phyloP scores from a whole-genome alignment of 2,329 filamentous ascomycete species.

The Ceratocystis destructans region DNA sequence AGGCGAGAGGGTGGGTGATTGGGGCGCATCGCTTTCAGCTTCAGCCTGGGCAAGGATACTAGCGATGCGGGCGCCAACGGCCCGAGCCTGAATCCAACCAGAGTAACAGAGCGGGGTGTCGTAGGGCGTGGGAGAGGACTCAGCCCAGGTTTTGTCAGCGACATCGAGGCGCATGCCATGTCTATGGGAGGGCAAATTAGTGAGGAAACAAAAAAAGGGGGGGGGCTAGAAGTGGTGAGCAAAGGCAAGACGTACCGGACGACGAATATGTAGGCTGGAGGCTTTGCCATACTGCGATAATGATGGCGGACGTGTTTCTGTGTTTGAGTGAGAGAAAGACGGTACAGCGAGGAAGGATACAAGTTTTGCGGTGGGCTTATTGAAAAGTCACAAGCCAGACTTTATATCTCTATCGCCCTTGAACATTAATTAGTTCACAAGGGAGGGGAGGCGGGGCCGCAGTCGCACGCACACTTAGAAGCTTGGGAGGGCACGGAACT shows the following conservation, averaged over 20 bases:
- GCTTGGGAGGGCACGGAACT: background rate
- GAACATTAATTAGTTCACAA: background rate
- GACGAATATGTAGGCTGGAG: conserved; percentile 33
- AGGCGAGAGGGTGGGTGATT: conserved; percentile 16
- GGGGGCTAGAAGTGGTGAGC: background rate
- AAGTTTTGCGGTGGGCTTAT: background rate
- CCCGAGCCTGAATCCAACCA: conserved; percentile 77
- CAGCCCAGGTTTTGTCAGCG: conserved; percentile 88
- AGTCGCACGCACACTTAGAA: conserved; percentile 1
- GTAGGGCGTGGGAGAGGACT: conserved; percentile 85
- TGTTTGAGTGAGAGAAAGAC: conserved; percentile 1
- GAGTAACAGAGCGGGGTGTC: conserved; percentile 90
- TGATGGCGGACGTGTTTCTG: background rate
- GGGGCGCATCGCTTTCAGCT: conserved; percentile 29
- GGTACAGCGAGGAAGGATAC: background rate
- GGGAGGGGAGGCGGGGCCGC: background rate
- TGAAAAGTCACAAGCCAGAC: background rate
- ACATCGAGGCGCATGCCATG: conserved; percentile 91
- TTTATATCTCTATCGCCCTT: no score
- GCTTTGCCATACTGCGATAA: conserved; percentile 27
- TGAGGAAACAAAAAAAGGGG: background rate
- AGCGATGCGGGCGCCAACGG: conserved; percentile 72
- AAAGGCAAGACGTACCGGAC: conserved; percentile 27
- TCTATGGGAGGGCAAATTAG: conserved; percentile 31
- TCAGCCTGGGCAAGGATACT: conserved; percentile 48